Base-by-base conservation (phyloP, 2,329 filamentous ascomycete species). In the Fusarium longipes region DNA sequence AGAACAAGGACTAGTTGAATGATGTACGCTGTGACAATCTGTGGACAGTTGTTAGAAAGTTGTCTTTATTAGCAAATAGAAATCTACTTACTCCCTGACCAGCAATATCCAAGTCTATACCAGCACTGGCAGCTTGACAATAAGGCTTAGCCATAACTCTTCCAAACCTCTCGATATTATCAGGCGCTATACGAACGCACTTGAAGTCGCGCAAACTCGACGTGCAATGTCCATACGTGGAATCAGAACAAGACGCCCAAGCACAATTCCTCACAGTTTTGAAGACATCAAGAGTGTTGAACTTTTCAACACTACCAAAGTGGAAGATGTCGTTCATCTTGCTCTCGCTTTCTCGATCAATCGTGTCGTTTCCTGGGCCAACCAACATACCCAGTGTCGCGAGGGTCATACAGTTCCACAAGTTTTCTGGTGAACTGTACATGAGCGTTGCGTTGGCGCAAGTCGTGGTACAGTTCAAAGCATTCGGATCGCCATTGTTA, bases 161-260 rank as follows among this genome's bases (percentile, higher is more conserved):
- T 1, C 56, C 56, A 6, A 59, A 59, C 1, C 20, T 11, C 14
- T 39, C 29, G 0, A 59, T 57, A 0, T 57, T 59, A 0, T 3
- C 6, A 0, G 40, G 52, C 0, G 29, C n/a, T 2, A 57, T 6
- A 5, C 14, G 12, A 0, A 8, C 7, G 12, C 40, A 48, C 10
- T 47, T 40, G 5, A 48, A 59, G 7, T 5, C 25, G 1, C 22
- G n/a, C 0, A 57, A 12, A 25, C 40, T 57, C 0, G 15, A 3
- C 0, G 52, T 49, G 7, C 57, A 60, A 5, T 30, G n/a, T 1
- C 54, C 43, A 22, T 43, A 59, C 1, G 30, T 59, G 1, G 57
- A 60, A 2, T 59, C 54, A 0, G 54, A 18, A 7, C 57, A 60
- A 1, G 57, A 59, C 1, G 42, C 36, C 57, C 57, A 60, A 18